These are phyloP conservation scores for Lippia alba DNA, from an alignment of 305 asterid species.

Conservation along the genomic window DNA sequence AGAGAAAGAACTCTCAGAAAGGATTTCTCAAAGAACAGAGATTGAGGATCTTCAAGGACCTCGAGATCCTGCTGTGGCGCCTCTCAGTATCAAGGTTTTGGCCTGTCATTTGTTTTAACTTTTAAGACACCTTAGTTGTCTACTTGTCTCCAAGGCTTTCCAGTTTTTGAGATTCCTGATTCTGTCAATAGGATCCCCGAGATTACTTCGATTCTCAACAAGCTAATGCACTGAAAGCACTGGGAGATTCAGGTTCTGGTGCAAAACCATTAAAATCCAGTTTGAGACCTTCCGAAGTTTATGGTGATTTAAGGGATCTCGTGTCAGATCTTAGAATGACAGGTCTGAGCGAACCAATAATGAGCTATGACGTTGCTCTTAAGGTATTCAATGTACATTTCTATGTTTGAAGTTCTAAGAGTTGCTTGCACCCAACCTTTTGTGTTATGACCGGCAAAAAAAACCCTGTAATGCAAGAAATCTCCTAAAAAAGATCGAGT, in stretches of 20 bases:
- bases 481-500: no score
- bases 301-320: conserved; percentile 60
- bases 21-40: conserved; percentile 74
- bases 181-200: conserved; percentile 83
- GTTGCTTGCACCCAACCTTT: no score
- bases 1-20: conserved; percentile 59
- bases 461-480: no score
- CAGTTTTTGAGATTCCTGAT: conserved; percentile 32
- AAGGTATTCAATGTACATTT: conserved; percentile 57
- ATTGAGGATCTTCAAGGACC: conserved; percentile 98
- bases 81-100: conserved; percentile 89
- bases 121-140: conserved; percentile 6
- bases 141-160: conserved; percentile 14
- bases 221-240: conserved; percentile 71
- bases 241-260: conserved; percentile 71
- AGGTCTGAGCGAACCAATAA: conserved; percentile 73
- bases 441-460: no score
- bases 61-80: conserved; percentile 85
- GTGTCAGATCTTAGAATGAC: conserved; percentile 57
- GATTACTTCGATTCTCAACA: conserved; percentile 98
- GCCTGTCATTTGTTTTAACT: conserved; percentile 14
- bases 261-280: conserved; percentile 55
- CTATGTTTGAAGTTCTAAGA: conserved; percentile 10
- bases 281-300: conserved; percentile 68
- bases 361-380: conserved; percentile 73